Evolutionary conservation across 148 eudicot species (phyloP), one percentile per base, ranked within the genome.

Genomic region (Silene conica): DNA sequence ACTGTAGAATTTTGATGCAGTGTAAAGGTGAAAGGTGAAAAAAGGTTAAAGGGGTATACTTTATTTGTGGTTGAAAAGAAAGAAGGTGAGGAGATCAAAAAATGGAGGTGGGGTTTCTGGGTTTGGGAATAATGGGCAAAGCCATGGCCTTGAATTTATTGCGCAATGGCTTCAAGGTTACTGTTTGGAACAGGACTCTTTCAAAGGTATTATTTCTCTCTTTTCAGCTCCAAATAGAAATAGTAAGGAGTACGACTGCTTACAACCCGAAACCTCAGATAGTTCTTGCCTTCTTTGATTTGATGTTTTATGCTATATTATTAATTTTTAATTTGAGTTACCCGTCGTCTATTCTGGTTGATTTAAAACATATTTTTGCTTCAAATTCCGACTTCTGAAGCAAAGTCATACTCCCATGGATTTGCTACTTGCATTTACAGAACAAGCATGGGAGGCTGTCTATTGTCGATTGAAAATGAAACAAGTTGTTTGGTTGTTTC

Each of bases 161-260:
- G 31, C 78, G 87, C 38, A 83, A 86, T 88, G 97, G 91, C 5
- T 88, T 86, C 76, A 92, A 90, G 78, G 85, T 92, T 73, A 90
- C 96, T 81, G 98, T 92, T 12, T 92, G 98, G 98, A 92, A 92
- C 69, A 87, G 98, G 72, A 90, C 98, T 71, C 93, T 88, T 59
- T 87, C 98, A 43, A 86, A 87, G 98, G 98, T 92, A 76, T 57
- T 25, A 48, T 38, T 38, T 38, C 43, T 38, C 43, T 61, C 34
- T 21, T 38, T 72, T 41, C 14, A 0, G 3, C 34, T 3, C 34
- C 4, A 31, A 31, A 31, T 31, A 31, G 34, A 31, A 31, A 5
- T 41, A 13, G 8, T 18, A 9, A n/a, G 8, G 43, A 38, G 8
- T 38, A 38, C 8, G 43, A 3, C 43, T 38, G 43, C 43, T 38